Evolutionary conservation across 2,329 filamentous ascomycete genomes (phyloP), one percentile per base, ranked within the genome.

Genomic region (Emericellopsis cladophorae): DNA sequence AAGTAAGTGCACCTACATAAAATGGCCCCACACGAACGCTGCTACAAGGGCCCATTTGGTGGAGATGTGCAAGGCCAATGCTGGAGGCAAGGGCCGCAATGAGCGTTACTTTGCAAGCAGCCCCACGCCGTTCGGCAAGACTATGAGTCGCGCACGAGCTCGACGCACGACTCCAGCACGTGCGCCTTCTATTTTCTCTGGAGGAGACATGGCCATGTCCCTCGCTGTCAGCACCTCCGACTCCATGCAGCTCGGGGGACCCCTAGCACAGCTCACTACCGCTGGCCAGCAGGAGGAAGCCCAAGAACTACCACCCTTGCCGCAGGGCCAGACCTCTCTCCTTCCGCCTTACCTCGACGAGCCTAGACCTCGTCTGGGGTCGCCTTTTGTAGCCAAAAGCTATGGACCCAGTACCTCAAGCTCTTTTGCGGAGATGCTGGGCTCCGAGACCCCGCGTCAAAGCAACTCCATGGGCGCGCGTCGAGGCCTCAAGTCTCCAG

Each of bases 1-100:
- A 40, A 49, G 54, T 18, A 48, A 61, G 4, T 64, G 63, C 36
- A 62, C 68, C 2, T 80, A 68, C 44, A 67, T 75, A 31, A 63
- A 72, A 48, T 82, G 78, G 78, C 76, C 77, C 22, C 77, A 81
- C 53, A 79, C 74, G 4, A 72, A 69, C 48, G 72, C 72, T 37
- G 73, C 76, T 9, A 82, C 79, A 14, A 68, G 78, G 29, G 70
- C 68, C 37, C 74, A 80, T 44, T 62, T 83, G 3, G 65, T 78
- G 40, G 74, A 80, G 43, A 62, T 83, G 14, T 83, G 78, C 58
- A 76, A 70, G 54, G 58, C 66, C 36, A 74, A 71, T 52, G 66
- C 70, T 40, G 60, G 61, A 29, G 66, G 60, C 49, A 62, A 58
- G 42, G 61, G 58, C 23, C 66, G 62, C 43, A 64, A 57, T 43